Base-by-base conservation (phyloP, 129 eudicot genomes). In the Flaveria ramosissima region DNA sequence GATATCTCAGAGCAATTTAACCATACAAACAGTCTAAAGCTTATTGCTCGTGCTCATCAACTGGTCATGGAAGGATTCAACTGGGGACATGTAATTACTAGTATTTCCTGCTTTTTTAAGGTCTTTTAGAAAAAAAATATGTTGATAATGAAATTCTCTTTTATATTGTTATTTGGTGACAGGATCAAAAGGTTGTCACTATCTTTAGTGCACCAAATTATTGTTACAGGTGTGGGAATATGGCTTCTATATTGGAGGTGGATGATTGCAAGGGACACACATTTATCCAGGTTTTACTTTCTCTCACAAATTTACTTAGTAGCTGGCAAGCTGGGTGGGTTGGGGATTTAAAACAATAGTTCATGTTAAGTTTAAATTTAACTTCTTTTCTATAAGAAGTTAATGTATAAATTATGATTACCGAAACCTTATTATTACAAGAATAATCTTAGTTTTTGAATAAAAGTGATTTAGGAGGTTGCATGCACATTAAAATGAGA, bases 41-140 rank as follows among this genome's bases (percentile, higher is more conserved):
- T 94, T 68, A 94, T 94, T 80, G 93, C 97, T 36, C 83, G 97
- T 87, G 98, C 98, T 6, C 99, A 95, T 80, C 97, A 91, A 80
- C 88, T 91, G 78, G 99, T 95, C 75, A 95, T 95, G 99, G 97
- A 95, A 72, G 97, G 99, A 76, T 94, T 76, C 77, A 94, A 94
- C 80, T 94, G 97, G 98, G 92, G 89, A 69, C 98, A 90, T 77
- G 97, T 93, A 85, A 84, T 71, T 65, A 19, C 59, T 72, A 47
- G 13, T 16, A 14, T 16, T 30, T 59, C 12, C 4, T n/a, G 2
- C 14, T 3, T 20, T 52, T 67, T 21, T 21, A 6, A 7, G 17
- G 1, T 41, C 7, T 17, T 42, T 61, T 60, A 21, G 0, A 30
- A 27, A 27, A 27, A 27, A 27, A 26, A 26, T 2, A 16, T 70